Base-by-base conservation (phyloP, 139 green algal genomes). In the Chlamydomonas schloesseri region DNA sequence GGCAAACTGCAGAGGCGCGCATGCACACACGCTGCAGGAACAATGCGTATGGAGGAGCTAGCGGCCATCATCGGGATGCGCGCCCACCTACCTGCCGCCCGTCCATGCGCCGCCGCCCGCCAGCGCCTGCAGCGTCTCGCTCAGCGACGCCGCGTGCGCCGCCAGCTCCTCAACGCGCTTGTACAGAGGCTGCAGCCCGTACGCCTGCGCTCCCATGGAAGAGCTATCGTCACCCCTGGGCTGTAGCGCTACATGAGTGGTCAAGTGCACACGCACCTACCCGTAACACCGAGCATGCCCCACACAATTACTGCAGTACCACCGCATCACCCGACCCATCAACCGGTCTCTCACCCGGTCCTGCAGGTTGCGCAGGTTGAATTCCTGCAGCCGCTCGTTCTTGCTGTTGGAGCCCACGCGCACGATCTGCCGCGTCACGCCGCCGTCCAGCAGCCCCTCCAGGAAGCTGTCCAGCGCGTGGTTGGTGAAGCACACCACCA, bases 401-500 rank as follows among this genome's bases (percentile, higher is more conserved):
- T 88, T 89, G 88, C 68, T 73, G 36, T 68, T 85, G 58, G 89
- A 81, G 26, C 93, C 91, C 6, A 95, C 81, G 47, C 93, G 87
- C 14, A 96, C 90, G 37, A 97, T 85, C 24, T 28, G 77, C 17
- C 31, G 21, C 0, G 88, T 92, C 24, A 96, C 60, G 4, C 88
- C 88, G 14, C 70, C 78, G 26, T 93, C 89, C 28, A 96, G 72
- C 69, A 96, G 84, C 2, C 70, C 88, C 81, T 94, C 88, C 85
- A 95, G 82, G 73, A 96, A 97, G 23, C 89, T 82, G 77, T 97
- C 94, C 73, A 96, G 83, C 17, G 94, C 94, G 71, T 97, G 94
- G 82, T 97, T 97, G n/a, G 94, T 97, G 87, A 91, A 95, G 73
- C 90, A 95, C 31, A 96, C 84, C 57, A 90, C 91, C 73, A 97